Percentiles rank a stretch among this genome's conserved stretches.
These are phyloP conservation scores for Dothidotthia symphoricarpi DNA, from an alignment of 2,329 filamentous ascomycete genomes.

Conservation along the genomic window DNA sequence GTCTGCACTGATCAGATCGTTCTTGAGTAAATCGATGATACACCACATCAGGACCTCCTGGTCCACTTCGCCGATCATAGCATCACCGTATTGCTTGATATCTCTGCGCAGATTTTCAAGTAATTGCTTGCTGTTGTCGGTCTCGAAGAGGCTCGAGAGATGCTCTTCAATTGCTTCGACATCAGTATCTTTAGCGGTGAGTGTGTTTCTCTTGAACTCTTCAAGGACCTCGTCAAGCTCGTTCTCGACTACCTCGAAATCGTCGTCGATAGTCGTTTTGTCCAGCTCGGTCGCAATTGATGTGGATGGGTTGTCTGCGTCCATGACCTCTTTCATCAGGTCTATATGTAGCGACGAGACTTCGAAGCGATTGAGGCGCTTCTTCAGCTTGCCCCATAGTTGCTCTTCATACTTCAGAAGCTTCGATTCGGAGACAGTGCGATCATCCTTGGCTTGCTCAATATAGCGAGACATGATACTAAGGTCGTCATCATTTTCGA, in stretches of 20 bases:
- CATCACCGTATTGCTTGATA: constrained; percentile 15
- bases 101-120: constrained; percentile 13
- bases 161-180: constrained; percentile 19
- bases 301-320: constrained; percentile 30
- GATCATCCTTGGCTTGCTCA: constrained; percentile 55
- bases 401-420: constrained; percentile 50
- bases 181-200: constrained; percentile 17
- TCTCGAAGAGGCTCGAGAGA: constrained; percentile 16
- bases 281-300: constrained; percentile 10
- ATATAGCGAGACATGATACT: constrained; percentile 53
- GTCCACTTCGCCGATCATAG: constrained; percentile 39
- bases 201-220: constrained; percentile 28
- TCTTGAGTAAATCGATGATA: constrained; percentile 51
- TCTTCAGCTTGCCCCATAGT: constrained; percentile 49
- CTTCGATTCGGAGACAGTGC: constrained; percentile 50
- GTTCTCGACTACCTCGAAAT: constrained; percentile 52
- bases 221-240: constrained; percentile 56
- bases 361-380: constrained; percentile 55
- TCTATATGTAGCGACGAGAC: constrained; percentile 58
- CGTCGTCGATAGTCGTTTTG: constrained; percentile 31
- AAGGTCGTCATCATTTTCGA: constrained; percentile 36
- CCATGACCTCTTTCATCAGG: constrained; percentile 45
- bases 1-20: constrained; percentile 52
- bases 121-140: neutral
- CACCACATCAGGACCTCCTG: constrained; percentile 46